Percentiles rank a stretch among this genome's conserved stretches.
Evolutionary conservation across 768 basidiomycete genomes (phyloP).

Genomic region (Royoungia palumana): DNA sequence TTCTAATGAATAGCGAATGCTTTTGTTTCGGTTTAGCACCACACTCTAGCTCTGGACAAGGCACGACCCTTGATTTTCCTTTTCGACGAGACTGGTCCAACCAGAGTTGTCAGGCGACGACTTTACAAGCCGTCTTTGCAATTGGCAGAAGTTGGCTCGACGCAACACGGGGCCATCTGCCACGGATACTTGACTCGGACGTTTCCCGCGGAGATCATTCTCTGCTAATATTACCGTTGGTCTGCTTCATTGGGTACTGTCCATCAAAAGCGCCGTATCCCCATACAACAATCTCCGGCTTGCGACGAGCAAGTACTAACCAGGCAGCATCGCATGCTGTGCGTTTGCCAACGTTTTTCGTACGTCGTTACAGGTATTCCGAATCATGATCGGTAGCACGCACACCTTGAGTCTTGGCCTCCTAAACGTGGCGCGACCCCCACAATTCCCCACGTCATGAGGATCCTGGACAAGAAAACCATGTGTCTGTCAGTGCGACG

Average conservation of each 20-base stretch:
- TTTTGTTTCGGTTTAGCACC: not conserved
- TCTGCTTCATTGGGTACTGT: slow-evolving; percentile 10
- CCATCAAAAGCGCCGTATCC: slow-evolving; percentile 19
- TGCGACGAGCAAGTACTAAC: slow-evolving; percentile 6
- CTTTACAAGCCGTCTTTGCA: slow-evolving; percentile 21
- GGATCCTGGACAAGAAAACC: slow-evolving; percentile 6
- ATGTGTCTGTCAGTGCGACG: not conserved
- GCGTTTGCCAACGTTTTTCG: slow-evolving; percentile 6
- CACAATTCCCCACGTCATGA: slow-evolving; percentile 24
- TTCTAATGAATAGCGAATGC: not conserved
- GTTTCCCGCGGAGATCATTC: slow-evolving; percentile 30
- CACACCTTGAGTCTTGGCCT: slow-evolving; percentile 1
- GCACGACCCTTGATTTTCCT: slow-evolving; percentile 10
- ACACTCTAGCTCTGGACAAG: slow-evolving; percentile 1
- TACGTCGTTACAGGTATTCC: not conserved
- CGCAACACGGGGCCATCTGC: slow-evolving; percentile 23
- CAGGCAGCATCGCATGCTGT: not conserved
- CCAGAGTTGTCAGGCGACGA: slow-evolving; percentile 17
- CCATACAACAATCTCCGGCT: slow-evolving; percentile 25
- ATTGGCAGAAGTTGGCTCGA: slow-evolving; percentile 15
- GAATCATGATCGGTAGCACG: not conserved
- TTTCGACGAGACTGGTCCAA: slow-evolving; percentile 4
- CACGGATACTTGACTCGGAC: slow-evolving; percentile 25
- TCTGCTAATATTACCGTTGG: slow-evolving; percentile 7
- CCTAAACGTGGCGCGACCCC: slow-evolving; percentile 21